These are phyloP conservation scores for Penicillium coffeae DNA, from an alignment of 495 filamentous ascomycete genomes.

Conservation along the genomic window DNA sequence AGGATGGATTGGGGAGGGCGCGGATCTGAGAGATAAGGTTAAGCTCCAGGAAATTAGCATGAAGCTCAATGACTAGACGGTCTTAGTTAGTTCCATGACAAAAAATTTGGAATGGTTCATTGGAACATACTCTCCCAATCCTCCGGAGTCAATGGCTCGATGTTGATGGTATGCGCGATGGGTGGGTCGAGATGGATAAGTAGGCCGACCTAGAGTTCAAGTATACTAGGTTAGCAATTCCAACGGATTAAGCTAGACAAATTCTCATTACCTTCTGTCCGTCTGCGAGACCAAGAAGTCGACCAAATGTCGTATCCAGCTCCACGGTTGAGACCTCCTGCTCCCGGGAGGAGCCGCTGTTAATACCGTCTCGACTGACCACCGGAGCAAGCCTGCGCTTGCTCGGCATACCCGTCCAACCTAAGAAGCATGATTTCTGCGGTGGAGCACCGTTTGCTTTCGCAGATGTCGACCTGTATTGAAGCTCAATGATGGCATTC, in stretches of 20 bases:
- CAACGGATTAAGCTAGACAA: conserved; percentile 7
- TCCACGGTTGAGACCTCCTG: conserved; percentile 76
- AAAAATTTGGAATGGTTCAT: neutral
- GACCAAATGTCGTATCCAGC: conserved; percentile 85
- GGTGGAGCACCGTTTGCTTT: conserved; percentile 42
- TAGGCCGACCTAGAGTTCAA: conserved; percentile 51
- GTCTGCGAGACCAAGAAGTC: conserved; percentile 72
- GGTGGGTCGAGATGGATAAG: conserved; percentile 85
- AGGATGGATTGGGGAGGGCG: conserved; percentile 80
- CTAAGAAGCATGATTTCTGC: conserved; percentile 72
- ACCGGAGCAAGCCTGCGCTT: conserved; percentile 72
- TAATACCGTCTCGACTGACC: conserved; percentile 68
- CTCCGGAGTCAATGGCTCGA: conserved; percentile 88
- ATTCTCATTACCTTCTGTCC: conserved; percentile 67
- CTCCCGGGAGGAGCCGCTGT: conserved; percentile 55
- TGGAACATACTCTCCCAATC: conserved; percentile 79
- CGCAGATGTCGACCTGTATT: conserved; percentile 49
- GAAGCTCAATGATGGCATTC: conserved; percentile 92
- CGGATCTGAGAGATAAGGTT: conserved; percentile 92
- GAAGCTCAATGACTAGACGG: conserved; percentile 78
- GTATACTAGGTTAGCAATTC: conserved; percentile 20
- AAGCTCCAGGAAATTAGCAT: conserved; percentile 89
- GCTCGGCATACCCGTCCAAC: conserved; percentile 97
- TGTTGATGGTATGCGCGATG: conserved; percentile 85
- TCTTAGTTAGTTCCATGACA: conserved; percentile 13